These are phyloP conservation scores for Aspergillus udagawae DNA, from an alignment of 2,329 filamentous ascomycete species.

Conservation along the genomic window DNA sequence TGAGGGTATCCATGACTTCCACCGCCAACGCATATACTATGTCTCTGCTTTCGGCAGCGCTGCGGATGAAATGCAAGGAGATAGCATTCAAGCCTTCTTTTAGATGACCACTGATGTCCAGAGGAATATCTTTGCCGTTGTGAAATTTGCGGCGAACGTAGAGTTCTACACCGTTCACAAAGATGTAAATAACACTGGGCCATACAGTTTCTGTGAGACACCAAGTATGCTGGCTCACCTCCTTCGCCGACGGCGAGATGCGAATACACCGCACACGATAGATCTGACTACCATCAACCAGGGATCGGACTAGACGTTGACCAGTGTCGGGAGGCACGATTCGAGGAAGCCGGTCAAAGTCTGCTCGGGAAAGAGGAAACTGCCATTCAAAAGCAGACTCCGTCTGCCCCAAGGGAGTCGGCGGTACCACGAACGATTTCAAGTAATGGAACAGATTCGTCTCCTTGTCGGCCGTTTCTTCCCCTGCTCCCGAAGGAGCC, in stretches of 20 bases:
- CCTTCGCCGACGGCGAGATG: slow-evolving; percentile 26
- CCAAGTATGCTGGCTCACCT: slow-evolving; percentile 55
- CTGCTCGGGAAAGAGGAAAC: slow-evolving; percentile 31
- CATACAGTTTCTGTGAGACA: slow-evolving; percentile 60
- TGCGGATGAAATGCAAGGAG: slow-evolving; percentile 47
- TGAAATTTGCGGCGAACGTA: slow-evolving; percentile 63
- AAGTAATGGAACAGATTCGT: slow-evolving; percentile 36
- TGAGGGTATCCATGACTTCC: slow-evolving; percentile 61
- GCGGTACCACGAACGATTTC: slow-evolving; percentile 27
- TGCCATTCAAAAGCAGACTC: slow-evolving; percentile 27
- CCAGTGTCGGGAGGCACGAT: slow-evolving; percentile 12
- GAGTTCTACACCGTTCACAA: slow-evolving; percentile 60
- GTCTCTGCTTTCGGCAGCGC: slow-evolving; percentile 29
- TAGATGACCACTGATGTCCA: slow-evolving; percentile 66
- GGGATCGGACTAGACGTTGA: slow-evolving; percentile 27
- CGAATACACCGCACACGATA: slow-evolving; percentile 68
- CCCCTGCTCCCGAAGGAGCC: slow-evolving; percentile 15
- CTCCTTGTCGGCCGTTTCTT: slow-evolving; percentile 18
- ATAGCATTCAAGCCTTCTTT: slow-evolving; percentile 59
- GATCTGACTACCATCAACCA: slow-evolving; percentile 52
- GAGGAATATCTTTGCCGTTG: slow-evolving; percentile 69
- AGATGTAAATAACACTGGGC: slow-evolving; percentile 67
- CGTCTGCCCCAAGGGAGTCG: slow-evolving; percentile 24
- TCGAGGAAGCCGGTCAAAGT: slow-evolving; percentile 32
- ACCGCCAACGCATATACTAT: slow-evolving; percentile 61